Evolutionary conservation across 345 rosid genomes (phyloP), one percentile per base, ranked within the genome.

Genomic region (Eutrema heterophyllum): DNA sequence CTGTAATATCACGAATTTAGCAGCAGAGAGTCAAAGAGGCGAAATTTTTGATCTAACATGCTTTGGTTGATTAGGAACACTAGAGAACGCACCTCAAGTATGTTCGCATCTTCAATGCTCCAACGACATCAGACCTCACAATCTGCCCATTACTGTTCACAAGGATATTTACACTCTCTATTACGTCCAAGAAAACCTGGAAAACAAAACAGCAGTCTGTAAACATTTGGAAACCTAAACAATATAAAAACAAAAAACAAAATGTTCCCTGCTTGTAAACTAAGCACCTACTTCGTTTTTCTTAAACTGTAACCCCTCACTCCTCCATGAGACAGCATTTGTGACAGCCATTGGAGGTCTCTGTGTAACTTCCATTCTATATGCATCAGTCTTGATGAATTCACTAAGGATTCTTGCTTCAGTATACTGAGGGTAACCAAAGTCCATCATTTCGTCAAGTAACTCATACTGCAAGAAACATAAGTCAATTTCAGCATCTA

Each of bases 131-230:
- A 10, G 97, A 94, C 82, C 96, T 82, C 64, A 91, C 88, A 67
- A 94, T 88, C 67, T 94, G 97, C 49, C 98, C 98, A 57, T 92
- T 94, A 84, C 96, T 89, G 81, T 94, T 94, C 68, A 94, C 97
- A 77, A 94, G 93, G 73, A 94, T 89, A 84, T 94, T 91, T 57
- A 94, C 92, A 78, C 90, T 92, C 81, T 94, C 98, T 68, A 94
- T 90, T 14, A 88, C 96, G 72, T 94, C 98, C 84, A 94, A 82
- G 80, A 94, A 94, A 64, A 91, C 97, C 97, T 94, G 81, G 52
- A 80, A 51, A 48, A 52, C 70, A 67, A 36, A 53, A 67, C 58
- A 73, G 29, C 26, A 51, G 36, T 24, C 44, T 30, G 62, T 70
- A 43, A 75, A 40, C 33, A 64, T 73, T 21, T 67, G 68, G 41